A percentile compares a stretch with the other conserved stretches of the same genome.
Evolutionary conservation across 257 asterid genomes (phyloP).

Genomic region (Gentiana macrophylla): DNA sequence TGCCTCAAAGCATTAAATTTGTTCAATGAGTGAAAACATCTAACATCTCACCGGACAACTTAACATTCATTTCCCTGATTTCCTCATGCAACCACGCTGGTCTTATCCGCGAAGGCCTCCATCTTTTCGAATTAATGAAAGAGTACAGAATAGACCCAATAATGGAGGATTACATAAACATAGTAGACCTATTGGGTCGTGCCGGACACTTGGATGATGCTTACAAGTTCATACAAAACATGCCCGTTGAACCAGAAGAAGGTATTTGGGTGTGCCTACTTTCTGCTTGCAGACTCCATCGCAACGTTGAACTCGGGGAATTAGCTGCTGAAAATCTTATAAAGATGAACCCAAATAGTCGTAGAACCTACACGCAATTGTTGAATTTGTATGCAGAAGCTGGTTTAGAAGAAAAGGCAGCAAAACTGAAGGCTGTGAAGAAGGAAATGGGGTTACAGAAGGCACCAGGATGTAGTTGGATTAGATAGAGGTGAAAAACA

Average conservation of each 20-base stretch:
- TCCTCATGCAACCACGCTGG: constrained; percentile 90
- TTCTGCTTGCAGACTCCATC: constrained; percentile 69
- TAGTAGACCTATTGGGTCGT: constrained; percentile 75
- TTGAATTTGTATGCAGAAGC: constrained; percentile 58
- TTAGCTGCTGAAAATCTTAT: constrained; percentile 56
- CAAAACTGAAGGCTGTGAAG: constrained; percentile 65
- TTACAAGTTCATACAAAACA: constrained; percentile 36
- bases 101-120: constrained; percentile 42
- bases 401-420: constrained; percentile 66
- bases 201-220: constrained; percentile 54
- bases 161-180: constrained; percentile 51
- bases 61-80: constrained; percentile 67
- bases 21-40: constrained; percentile 45
- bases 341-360: constrained; percentile 39
- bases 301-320: constrained; percentile 54
- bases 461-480: constrained; percentile 88
- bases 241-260: constrained; percentile 32
- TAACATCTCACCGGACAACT: constrained; percentile 45
- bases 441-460: constrained; percentile 57
- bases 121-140: constrained; percentile 39
- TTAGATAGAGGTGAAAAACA: constrained; percentile 44
- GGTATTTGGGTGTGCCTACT: constrained; percentile 64
- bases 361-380: constrained; percentile 53
- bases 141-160: constrained; percentile 44
- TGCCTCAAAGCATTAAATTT: constrained; percentile 49